Evolutionary conservation across 176 grass and related monocot species (phyloP).

Genomic region (Tillandsia leiboldiana): DNA sequence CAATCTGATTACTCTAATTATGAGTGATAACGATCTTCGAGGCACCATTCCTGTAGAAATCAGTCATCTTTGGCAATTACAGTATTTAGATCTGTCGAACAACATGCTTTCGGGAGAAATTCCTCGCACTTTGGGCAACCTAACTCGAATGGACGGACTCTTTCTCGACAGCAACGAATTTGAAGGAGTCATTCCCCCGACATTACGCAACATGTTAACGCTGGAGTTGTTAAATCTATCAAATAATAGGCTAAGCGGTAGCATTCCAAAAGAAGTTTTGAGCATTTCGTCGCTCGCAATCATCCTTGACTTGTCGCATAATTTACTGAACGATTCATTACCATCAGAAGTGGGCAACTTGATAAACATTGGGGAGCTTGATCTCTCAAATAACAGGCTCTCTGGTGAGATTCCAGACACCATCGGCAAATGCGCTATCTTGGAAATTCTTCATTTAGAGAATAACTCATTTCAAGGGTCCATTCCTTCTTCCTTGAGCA

Average conservation of each 20-base stretch:
- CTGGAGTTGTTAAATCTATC: slow-evolving; percentile 24
- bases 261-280: slow-evolving; percentile 3
- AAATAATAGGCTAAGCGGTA: slow-evolving; percentile 25
- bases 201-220: slow-evolving; percentile 17
- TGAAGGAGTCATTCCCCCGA: slow-evolving; percentile 24
- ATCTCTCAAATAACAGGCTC: slow-evolving; percentile 15
- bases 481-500: slow-evolving; percentile 27
- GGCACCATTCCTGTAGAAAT: slow-evolving; percentile 19
- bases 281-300: background rate
- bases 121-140: slow-evolving; percentile 31
- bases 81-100: background rate
- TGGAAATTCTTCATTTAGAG: slow-evolving; percentile 21
- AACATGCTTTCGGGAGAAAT: slow-evolving; percentile 25
- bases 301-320: background rate
- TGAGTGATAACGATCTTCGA: slow-evolving; percentile 2
- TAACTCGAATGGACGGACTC: slow-evolving; percentile 18
- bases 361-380: background rate
- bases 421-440: slow-evolving; percentile 15
- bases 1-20: slow-evolving; percentile 9
- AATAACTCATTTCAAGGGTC: slow-evolving; percentile 26
- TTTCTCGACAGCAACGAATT: slow-evolving; percentile 21
- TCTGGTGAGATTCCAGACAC: slow-evolving; percentile 28
- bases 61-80: slow-evolving; percentile 11
- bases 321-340: background rate
- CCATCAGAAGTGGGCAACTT: background rate